phyloP scores from a whole-genome alignment of 2,329 filamentous ascomycete genomes.

The Neophaeococcomyces mojaviensis region DNA sequence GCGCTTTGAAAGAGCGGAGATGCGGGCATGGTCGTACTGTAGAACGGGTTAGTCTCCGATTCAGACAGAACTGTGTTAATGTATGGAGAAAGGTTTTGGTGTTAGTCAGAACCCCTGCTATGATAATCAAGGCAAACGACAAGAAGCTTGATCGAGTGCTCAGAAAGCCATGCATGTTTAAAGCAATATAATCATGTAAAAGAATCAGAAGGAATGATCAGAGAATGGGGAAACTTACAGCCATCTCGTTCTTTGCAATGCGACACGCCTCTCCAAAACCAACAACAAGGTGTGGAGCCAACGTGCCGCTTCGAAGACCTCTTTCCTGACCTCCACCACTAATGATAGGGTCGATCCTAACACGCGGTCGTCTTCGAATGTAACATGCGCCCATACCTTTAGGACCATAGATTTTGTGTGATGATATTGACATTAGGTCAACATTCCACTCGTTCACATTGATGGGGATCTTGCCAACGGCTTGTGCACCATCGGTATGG shows the following conservation, averaged over 20 bases:
- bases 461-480: conserved; percentile 95
- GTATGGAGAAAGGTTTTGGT: not conserved
- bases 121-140: conserved; percentile 49
- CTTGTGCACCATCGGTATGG: conserved; percentile 93
- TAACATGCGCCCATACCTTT: conserved; percentile 97
- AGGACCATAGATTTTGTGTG: conserved; percentile 96
- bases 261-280: conserved; percentile 95
- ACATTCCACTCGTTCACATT: conserved; percentile 98
- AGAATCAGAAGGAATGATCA: conserved; percentile 15
- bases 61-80: not conserved
- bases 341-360: conserved; percentile 92
- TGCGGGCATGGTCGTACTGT: conserved; percentile 85
- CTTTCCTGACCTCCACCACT: conserved; percentile 93
- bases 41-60: conserved; percentile 1
- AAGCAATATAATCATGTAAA: conserved; percentile 65
- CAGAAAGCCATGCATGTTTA: conserved; percentile 83
- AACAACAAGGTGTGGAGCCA: conserved; percentile 80
- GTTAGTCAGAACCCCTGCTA: conserved; percentile 60
- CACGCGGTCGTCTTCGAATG: conserved; percentile 82
- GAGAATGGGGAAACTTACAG: conserved; percentile 53
- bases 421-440: conserved; percentile 97
- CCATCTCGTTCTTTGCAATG: conserved; percentile 81
- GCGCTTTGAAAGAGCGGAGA: conserved; percentile 74
- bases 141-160: conserved; percentile 54
- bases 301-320: conserved; percentile 85